Evolutionary conservation across 2,329 filamentous ascomycete species (phyloP), one percentile per base, ranked within the genome.

Genomic region (Tolypocladium ophioglossoides): DNA sequence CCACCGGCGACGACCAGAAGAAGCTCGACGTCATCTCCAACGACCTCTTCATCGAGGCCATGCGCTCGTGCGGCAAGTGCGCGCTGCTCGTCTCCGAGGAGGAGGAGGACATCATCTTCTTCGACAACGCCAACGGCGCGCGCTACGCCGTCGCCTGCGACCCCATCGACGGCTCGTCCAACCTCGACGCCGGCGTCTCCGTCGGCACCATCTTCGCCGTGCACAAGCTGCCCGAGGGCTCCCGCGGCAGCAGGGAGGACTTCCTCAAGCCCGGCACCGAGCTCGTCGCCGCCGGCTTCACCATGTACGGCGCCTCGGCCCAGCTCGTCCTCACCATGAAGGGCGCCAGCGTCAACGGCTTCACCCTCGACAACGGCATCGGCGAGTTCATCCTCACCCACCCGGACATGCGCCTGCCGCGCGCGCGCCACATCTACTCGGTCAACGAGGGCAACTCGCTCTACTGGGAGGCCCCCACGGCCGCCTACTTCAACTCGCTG

Each of bases 21-120:
- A 99, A 99, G 78, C 89, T 99, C 58, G 94, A 99, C 70, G 92
- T 99, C 56, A 97, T 99, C 69, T 92, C 91, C 70, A 97, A 99
- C 71, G 94, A 99, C 70, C 80, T 99, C 64, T 99, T 99, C 77
- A 89, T 99, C 67, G 86, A 89, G 57, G 89, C 91, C 59, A 97
- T 99, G 94, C 84, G 83, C 63, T 92, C 89, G 52, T 96, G 88
- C 32, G 91, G 90, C 64, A 91, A 91, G 72, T 94, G 91, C 69
- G 85, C 90, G 52, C 77, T 97, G 56, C 78, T 99, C 38, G 91
- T 99, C n/a, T 99, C 94, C 1, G 94, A 99, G 73, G 94, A 99
- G 70, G 92, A 97, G 72, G 94, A 99, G 60, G 83, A 97, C 53
- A 79, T 89, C 61, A 95, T 99, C 68, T 83, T 85, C 69, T 97